Evolutionary conservation across 352 stramenopile species (phyloP), one percentile per base, ranked within the genome.

Genomic region (Elongisporangium undulatum): DNA sequence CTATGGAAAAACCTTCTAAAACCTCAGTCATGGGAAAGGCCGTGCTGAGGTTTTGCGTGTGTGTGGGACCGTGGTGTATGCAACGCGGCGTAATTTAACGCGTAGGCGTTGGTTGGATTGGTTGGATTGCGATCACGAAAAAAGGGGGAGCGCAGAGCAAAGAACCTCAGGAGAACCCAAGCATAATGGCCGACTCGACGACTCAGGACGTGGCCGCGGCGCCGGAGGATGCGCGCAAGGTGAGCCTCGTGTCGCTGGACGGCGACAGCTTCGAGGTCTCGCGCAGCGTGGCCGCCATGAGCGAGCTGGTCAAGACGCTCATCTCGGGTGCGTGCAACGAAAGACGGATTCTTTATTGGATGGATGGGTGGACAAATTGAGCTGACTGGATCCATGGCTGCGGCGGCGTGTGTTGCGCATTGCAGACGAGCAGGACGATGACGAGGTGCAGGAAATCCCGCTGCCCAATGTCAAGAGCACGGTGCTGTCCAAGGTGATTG

Each of bases 381-480:
- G 10, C 19, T 48, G 23, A 45, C 23, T n/a, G n/a, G 16, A 39
- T 54, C 2, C 16, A n/a, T 59, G 48, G 22, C 38, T 61, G 5
- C 16, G 60, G 51, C 38, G 21, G 15, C 15, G 2, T 50, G 53
- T 57, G 19, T 13, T 41, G n/a, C 22, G 22, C 61, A 72, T 54
- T 61, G 72, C 66, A 85, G 89, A 98, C 67, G 97, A 99, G 15
- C 89, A 97, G 38, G 95, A 98, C 52, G 94, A 98, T 60, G 92
- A 97, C 29, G 93, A 98, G 55, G 84, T 92, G 45, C 92, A 98
- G 67, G 96, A 99, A 73, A 99, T 99, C 64, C 96, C 96, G 20
- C 79, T 99, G 54, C 96, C 96, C 26, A 99, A 99, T 67, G 97
- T 99, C 63, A 99, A 99, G 83, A 95, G 90, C 61, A 85, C 88